phyloP scores from a whole-genome alignment of 2,329 filamentous ascomycete species.

The Diaporthe batatas region DNA sequence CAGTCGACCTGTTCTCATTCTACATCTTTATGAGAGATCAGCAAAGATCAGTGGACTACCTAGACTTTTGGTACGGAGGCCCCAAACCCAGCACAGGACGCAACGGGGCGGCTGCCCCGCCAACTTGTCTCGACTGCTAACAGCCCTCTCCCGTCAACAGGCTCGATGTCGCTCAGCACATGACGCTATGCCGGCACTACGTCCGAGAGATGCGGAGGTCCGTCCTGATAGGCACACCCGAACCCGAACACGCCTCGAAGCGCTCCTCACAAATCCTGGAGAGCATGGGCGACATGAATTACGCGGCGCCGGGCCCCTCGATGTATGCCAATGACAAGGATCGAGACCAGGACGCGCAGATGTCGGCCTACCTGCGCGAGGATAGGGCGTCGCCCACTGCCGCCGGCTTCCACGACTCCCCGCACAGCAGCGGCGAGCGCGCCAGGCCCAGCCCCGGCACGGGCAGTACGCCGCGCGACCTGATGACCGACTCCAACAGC shows the following conservation, averaged over 20 bases:
- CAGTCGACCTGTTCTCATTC: conserved; percentile 97
- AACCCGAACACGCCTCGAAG: conserved; percentile 84
- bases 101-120: conserved; percentile 29
- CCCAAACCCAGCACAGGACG: conserved; percentile 32
- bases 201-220: conserved; percentile 94
- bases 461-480: conserved; percentile 71
- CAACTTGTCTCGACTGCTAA: conserved; percentile 42
- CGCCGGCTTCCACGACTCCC: conserved; percentile 68
- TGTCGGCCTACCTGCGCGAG: conserved; percentile 89
- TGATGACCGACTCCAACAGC: conserved; percentile 83
- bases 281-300: conserved; percentile 75
- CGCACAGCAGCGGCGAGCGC: conserved; percentile 63
- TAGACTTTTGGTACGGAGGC: conserved; percentile 90
- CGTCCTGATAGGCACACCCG: conserved; percentile 92
- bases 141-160: conserved; percentile 60
- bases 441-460: conserved; percentile 64
- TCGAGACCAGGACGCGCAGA: conserved; percentile 85
- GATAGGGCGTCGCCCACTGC: conserved; percentile 52
- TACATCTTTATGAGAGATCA: conserved; percentile 99
- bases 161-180: conserved; percentile 99
- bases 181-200: conserved; percentile 97
- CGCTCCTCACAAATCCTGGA: conserved; percentile 86
- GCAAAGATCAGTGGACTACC: conserved; percentile 95
- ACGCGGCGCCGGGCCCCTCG: conserved; percentile 70
- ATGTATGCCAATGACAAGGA: conserved; percentile 78